Evolutionary conservation across 1,284 basidiomycete genomes (phyloP), one percentile per base, ranked within the genome.

Genomic region (Ceratobasidium sp.): DNA sequence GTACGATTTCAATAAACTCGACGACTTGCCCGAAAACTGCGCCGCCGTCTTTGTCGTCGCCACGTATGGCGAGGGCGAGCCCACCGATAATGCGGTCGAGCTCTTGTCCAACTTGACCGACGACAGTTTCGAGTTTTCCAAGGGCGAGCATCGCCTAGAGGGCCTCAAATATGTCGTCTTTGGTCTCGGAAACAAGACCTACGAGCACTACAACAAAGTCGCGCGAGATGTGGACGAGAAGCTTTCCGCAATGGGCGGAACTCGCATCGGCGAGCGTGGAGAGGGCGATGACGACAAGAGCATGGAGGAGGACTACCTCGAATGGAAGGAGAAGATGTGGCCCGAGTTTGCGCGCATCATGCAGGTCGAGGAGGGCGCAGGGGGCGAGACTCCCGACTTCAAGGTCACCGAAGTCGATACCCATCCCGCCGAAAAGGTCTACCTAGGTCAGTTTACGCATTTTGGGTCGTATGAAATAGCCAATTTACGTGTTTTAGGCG

Each of bases 301-400:
- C 81, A 97, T 99, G 94, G 97, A 99, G 83, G 98, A 99, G 84
- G 97, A 99, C 84, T 99, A 98, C 82, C 88, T 99, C n/a, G 95
- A 94, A 77, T 99, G 97, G 97, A 99, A 99, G 83, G 97, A 99
- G 81, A 88, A 86, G 79, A 96, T 98, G 95, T 98, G 96, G 91
- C 91, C 92, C 58, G 89, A 90, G 5, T 94, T 99, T 76, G 88
- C 95, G 34, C 83, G 87, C 77, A 87, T 88, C 62, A 88, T 98
- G 86, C 87, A 88, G 76, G 94, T 98, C 74, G 96, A 98, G 82
- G 97, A 98, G 83, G 97, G 98, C 74, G 94, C 95, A 79, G 95
- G 95, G 74, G 95, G 94, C 75, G 97, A 98, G 80, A 88, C 92
- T n/a, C 89, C 96, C 63, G 97, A 99, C 86, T 99, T 98, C 81